Base-by-base conservation (phyloP, 2,329 filamentous ascomycete species). In the Davidsoniella neocaledoniae region DNA sequence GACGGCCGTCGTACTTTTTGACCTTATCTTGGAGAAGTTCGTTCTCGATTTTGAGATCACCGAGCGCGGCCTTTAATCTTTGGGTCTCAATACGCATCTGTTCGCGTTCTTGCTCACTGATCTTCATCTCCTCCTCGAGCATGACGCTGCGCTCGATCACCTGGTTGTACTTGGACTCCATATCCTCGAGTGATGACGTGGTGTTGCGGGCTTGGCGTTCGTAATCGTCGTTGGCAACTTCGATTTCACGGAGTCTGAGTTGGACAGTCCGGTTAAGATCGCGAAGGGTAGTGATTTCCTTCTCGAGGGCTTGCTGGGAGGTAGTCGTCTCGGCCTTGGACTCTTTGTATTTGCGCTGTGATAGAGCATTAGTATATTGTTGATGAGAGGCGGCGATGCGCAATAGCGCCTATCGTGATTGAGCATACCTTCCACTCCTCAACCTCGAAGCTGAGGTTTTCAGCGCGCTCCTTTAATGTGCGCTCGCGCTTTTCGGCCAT, bases 211-310 rank as follows among this genome's bases (percentile, higher is more conserved):
- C 90, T 68, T 96, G 90, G 56, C 87, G 81, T 69, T 98, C 91
- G 62, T 90, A 95, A 65, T 98, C 91, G 70, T 98, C 91, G 67
- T 96, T 98, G 62, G 85, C 86, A 50, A 98, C 91, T 66, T 98
- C 91, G 58, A 90, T 94, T 63, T 98, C 91, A 57, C 91, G 81
- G 52, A 98, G 70, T 64, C 76, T 85, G 55, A 94, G 71, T 59
- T 91, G 83, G 54, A 95, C 67, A 3, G 81, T 80, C 56, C 91
- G 74, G 64, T 87, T 93, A 45, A 79, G 65, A 56, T 98, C 88
- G 60, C 91, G 83, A 58, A 98, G 73, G 7, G 76, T 82, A 5
- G 91, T 98, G 59, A 98, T 88, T 65, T 98, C 91, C 66, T 95
- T 96, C 66, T 98, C 88, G 48, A 98, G 74, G 3, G 73, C 71